These are phyloP conservation scores for Manihot esculenta DNA, from an alignment of 441 rosid species.

Conservation along the genomic window DNA sequence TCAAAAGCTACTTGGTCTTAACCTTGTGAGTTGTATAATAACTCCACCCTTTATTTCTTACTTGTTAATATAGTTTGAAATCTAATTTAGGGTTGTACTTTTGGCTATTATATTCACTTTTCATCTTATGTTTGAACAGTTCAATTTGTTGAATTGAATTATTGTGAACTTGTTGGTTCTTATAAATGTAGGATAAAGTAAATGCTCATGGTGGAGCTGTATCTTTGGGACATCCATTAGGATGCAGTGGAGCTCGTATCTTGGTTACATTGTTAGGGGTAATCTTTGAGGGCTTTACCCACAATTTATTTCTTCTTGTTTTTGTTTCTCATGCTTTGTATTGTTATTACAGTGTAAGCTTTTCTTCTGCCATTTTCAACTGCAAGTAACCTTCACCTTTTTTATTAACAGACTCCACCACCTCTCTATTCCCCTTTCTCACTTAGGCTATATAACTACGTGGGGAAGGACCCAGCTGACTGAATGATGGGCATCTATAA, in stretches of 20 bases:
- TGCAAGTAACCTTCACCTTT: not conserved
- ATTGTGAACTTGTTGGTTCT: constrained; percentile 18
- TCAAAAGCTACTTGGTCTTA: constrained; percentile 71
- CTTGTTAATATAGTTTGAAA: not conserved
- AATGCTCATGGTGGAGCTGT: constrained; percentile 98
- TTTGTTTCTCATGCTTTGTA: not conserved
- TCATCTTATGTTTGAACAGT: constrained; percentile 9
- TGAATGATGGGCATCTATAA: constrained; percentile 12
- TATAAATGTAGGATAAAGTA: constrained; percentile 57
- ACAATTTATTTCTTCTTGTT: not conserved
- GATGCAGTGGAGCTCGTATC: constrained; percentile 98
- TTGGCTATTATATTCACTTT: constrained; percentile 7
- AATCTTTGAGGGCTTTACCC: constrained; percentile 26
- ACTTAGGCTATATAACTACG: too few relatives aligned
- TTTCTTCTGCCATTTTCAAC: not conserved
- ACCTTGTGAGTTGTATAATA: constrained; percentile 53
- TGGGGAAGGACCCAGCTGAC: constrained; percentile 7
- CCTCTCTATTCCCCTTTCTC: too few relatives aligned
- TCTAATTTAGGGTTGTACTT: not conserved
- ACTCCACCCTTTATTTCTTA: not conserved
- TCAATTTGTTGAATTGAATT: not conserved
- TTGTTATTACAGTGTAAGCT: not conserved
- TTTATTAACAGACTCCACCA: not conserved
- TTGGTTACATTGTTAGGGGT: constrained; percentile 91
- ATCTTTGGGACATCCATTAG: constrained; percentile 93